Evolutionary conservation across 129 eudicot genomes (phyloP), one percentile per base, ranked within the genome.

Genomic region (Helianthus tuberosus): DNA sequence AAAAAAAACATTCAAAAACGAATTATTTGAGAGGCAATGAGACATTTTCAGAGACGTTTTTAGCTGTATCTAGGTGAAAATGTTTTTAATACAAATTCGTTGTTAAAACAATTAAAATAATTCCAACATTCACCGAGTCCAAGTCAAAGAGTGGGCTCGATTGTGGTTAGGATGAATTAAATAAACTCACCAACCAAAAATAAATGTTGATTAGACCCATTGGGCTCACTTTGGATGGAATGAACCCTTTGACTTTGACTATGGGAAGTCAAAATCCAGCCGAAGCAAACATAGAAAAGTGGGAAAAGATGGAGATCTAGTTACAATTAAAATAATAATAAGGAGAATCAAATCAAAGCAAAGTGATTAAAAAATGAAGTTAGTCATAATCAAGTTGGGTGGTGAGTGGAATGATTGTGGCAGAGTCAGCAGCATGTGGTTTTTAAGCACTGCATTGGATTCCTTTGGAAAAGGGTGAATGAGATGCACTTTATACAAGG

Each of bases 381-480:
- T 69, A 48, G 79, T 69, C 57, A 73, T 83, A 72, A 68, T 69
- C 81, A 77, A 77, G 81, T 68, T 77, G 81, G 52, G 75, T 58
- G 65, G 60, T 73, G 84, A 77, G 61, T 73, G 81, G 59, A 58
- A 71, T 83, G 61, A 79, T 79, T 53, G 75, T 79, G 85, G 79
- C 77, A 85, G 70, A 74, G 86, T 85, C 89, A 85, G 84, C 86
- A 78, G 1, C 89, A 85, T 81, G 89, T 81, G 89, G 44, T 43
- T 61, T 61, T 69, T 36, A 39, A 55, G 76, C 55, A 50, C 58
- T 68, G 50, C 79, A 82, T 77, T 66, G 59, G 82, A 82, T 77
- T 66, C 83, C 83, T 68, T 77, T 57, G 53, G 48, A 49, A 65
- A 66, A 77, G 64, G 14, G 38, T 77, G 66, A 53, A 68, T 29